Conservation (phyloP, 1,284 basidiomycete species). For the Hemileia vastatrix region DNA sequence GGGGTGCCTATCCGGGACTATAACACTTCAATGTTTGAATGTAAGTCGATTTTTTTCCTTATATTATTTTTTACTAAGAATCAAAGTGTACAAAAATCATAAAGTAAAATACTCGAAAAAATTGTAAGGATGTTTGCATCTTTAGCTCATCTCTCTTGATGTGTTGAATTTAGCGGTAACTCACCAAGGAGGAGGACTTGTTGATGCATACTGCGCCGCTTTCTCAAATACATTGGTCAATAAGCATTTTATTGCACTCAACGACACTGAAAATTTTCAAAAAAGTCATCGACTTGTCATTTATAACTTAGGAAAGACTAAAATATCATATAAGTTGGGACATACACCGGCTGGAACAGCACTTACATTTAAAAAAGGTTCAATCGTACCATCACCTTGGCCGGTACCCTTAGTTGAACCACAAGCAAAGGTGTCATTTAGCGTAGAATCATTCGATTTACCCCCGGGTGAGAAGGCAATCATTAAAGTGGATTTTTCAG, state of each 20-base stretch:
- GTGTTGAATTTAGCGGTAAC: conserved; percentile 11
- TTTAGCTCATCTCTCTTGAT: no score
- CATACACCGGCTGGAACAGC: conserved; percentile 20
- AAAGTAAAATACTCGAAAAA: not conserved
- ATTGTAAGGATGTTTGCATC: no score
- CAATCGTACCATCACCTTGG: conserved; percentile 5
- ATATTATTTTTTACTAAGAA: not conserved
- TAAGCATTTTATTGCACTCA: conserved; percentile 15
- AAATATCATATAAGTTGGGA: conserved; percentile 7
- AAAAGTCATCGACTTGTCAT: conserved; percentile 10
- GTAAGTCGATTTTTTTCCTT: conserved; percentile 1
- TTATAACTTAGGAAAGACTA: conserved; percentile 5
- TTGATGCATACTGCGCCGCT: conserved; percentile 23
- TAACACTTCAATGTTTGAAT: conserved; percentile 16
- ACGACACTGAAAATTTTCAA: conserved; percentile 22
- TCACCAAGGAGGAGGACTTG: conserved; percentile 19
- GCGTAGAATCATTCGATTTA: conserved; percentile 4
- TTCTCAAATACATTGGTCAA: conserved; percentile 18
- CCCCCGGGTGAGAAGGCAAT: conserved; percentile 4
- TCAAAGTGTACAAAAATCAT: no score
- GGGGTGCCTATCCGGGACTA: conserved; percentile 11
- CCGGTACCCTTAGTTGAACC: conserved; percentile 10
- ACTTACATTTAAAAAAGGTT: conserved; percentile 4
- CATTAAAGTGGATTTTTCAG: conserved; percentile 7
- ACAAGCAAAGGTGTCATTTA: conserved; percentile 8